Conservation (phyloP, 2,329 filamentous ascomycete species). For the Fusarium praegraminearum region DNA sequence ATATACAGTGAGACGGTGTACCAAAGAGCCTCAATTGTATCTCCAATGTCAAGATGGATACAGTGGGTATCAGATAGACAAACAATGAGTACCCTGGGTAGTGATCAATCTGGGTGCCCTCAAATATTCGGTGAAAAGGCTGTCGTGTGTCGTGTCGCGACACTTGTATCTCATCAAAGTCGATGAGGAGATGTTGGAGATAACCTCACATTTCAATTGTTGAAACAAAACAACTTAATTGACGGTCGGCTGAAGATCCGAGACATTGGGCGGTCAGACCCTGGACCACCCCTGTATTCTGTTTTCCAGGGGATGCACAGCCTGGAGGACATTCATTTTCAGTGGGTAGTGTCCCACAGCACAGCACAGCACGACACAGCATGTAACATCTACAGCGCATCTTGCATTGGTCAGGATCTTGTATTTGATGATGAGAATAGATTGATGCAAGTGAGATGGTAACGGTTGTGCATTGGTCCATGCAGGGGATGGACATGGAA, state of each 20-base stretch:
- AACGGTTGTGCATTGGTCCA: constrained; percentile 8
- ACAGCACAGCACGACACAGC: background rate
- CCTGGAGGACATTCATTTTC: constrained; percentile 1
- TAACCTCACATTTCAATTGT: constrained; percentile 21
- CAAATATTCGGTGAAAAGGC: background rate
- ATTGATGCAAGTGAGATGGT: background rate
- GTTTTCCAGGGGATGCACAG: constrained; percentile 24
- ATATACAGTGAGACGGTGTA: constrained; percentile 14
- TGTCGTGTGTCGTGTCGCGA: background rate
- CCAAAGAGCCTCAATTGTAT: constrained; percentile 14
- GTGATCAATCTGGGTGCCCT: background rate
- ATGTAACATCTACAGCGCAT: constrained; percentile 38
- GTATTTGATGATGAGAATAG: background rate
- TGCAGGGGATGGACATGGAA: background rate
- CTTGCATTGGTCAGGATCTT: constrained; percentile 16
- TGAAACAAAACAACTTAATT: constrained; percentile 33
- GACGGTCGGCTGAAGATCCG: constrained; percentile 42
- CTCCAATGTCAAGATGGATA: background rate
- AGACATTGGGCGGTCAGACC: constrained; percentile 45
- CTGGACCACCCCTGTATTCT: constrained; percentile 10
- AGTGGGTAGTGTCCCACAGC: constrained; percentile 17
- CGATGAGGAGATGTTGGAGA: constrained; percentile 6
- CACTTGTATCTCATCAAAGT: background rate
- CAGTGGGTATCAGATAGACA: background rate
- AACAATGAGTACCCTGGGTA: background rate